phyloP scores from a whole-genome alignment of 106 monocot species.

The Ottelia alismoides region DNA sequence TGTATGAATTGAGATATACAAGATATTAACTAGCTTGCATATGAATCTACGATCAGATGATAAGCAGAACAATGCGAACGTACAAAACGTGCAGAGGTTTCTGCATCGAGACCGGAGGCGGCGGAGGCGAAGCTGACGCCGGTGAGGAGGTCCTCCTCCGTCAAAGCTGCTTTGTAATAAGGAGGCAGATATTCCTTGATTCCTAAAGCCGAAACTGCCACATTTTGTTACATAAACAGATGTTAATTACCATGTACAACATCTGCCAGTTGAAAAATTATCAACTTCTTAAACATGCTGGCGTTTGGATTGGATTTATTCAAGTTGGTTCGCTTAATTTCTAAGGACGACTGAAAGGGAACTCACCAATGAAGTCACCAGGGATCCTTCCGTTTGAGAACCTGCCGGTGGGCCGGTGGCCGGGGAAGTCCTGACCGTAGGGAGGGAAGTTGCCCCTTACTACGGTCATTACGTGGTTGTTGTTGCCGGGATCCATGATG shows the following conservation, averaged over 20 bases:
- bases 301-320: no score
- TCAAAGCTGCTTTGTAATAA: not conserved
- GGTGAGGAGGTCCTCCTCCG: not conserved
- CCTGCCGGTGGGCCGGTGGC: slow-evolving; percentile 46
- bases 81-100: not conserved
- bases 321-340: no score
- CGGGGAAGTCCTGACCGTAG: slow-evolving; percentile 42
- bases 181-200: slow-evolving; percentile 2
- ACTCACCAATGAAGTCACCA: slow-evolving; percentile 3
- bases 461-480: slow-evolving; percentile 27
- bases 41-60: no score
- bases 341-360: no score
- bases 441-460: slow-evolving; percentile 55
- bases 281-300: no score
- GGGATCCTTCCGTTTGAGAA: slow-evolving; percentile 14
- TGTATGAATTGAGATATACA: no score
- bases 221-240: no score
- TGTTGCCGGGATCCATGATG: slow-evolving; percentile 57
- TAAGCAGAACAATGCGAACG: no score
- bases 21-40: no score
- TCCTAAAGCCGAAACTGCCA: slow-evolving; percentile 1
- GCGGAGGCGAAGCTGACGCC: slow-evolving; percentile 5
- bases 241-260: not conserved
- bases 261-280: not conserved
- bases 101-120: not conserved